Evolutionary conservation across 345 rosid species (phyloP), one percentile per base, ranked within the genome.

Genomic region (Psidium friedrichsthalianum): DNA sequence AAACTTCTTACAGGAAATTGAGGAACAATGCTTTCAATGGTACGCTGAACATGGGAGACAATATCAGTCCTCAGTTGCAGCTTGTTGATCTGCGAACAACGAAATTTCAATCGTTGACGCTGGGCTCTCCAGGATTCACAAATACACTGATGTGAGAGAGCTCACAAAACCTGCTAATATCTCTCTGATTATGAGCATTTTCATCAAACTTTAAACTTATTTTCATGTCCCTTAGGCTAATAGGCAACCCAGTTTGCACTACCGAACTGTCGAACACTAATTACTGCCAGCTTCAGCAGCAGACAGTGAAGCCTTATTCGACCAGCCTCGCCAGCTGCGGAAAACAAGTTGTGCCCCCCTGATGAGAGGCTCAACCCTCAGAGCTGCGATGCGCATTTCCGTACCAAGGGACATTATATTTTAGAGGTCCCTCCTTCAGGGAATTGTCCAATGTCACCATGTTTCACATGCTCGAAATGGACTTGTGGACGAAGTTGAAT

Each of bases 361-460:
- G 96, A 92, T 84, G 96, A 93, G 90, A 94, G 90, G 91, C 86
- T 93, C 10, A 97, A 96, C 87, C 99, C 99, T 89, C 98, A 95
- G 86, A 97, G 96, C 86, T 96, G 99, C 84, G 98, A 95, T 97
- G 99, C 52, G 94, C 94, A 24, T 94, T 93, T 86, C 99, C 99
- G 53, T 96, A 91, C 22, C 93, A 93, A 91, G 99, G 99, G 82
- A 96, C 94, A 56, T 82, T 97, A 82, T 94, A 94, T 86, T 96
- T 96, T 90, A 87, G 96, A 90, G 98, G 91, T 29, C 94, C 98
- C 51, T 87, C 86, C 88, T 96, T 95, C 91, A 93, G 95, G 90
- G 98, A 94, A 76, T 69, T 94, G 84, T 88, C 97, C 44, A 94
- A 92, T 90, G 95, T 85, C 78, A 91, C 89, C 82, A 36, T 89